Evolutionary conservation across 305 asterid species (phyloP), one percentile per base, ranked within the genome.

Genomic region (Fraxinus ornus): DNA sequence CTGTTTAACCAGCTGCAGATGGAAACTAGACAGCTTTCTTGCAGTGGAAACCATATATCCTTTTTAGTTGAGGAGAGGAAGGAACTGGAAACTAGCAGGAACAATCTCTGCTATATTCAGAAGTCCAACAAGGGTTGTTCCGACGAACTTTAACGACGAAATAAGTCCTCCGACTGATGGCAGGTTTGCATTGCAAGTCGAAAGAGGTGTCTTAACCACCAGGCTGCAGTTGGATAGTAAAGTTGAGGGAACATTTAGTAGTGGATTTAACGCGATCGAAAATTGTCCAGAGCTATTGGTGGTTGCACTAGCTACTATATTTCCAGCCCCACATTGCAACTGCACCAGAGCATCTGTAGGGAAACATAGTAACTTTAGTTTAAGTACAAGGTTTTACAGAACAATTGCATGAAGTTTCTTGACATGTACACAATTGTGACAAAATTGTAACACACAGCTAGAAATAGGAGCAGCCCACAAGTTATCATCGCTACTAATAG

Each of bases 151-250:
- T 15, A 86, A 28, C 0, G 83, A 28, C 21, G 90, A 76, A 15
- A 15, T 71, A 15, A 85, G 76, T 24, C 72, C 3, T 76, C 89
- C 90, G 0, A 15, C 17, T 1, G 87, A 78, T 3, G 91, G 90
- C 41, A 87, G 83, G 79, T 7, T 82, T 5, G 84, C 81, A 55
- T 87, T 82, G 86, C 91, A 88, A 12, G 86, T 85, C n/a, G 90
- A 76, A 64, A 85, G 84, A 3, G 91, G 91, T 26, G 89, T 86
- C 44, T 39, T 66, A 30, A 87, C 85, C n/a, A 77, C 86, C 1
- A 88, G 17, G 68, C 35, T 57, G 88, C 90, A 88, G 39, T 39
- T 75, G 24, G 86, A 21, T 0, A 81, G 36, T 17, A 85, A 21
- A 1, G 85, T 47, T 9, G 81, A 81, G 2, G 87, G 36, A 4